Conservation (phyloP, 73 alveolate species). For the Tetrahymena thermophila region DNA sequence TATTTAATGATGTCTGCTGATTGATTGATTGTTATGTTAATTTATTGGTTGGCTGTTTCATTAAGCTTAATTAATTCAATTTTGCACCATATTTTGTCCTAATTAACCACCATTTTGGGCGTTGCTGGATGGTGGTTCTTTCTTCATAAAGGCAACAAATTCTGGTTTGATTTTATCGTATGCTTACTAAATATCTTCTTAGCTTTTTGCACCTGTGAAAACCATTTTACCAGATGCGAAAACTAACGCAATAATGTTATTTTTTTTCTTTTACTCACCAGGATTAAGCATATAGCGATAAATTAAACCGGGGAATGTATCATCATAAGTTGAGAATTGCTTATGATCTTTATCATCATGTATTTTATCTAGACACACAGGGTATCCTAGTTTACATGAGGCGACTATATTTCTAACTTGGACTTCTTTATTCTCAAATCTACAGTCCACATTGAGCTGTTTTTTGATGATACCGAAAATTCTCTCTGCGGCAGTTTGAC, state of each 20-base stretch:
- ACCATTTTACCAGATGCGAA: slow-evolving; percentile 80
- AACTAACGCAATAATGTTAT: slow-evolving; percentile 61
- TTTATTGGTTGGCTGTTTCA: not conserved
- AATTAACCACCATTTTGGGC: not conserved
- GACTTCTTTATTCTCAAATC: slow-evolving; percentile 32
- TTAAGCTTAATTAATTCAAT: too few relatives aligned
- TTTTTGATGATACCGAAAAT: slow-evolving; percentile 54
- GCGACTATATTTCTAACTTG: slow-evolving; percentile 61
- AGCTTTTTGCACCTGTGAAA: slow-evolving; percentile 72
- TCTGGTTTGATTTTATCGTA: slow-evolving; percentile 16
- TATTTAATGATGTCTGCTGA: not conserved
- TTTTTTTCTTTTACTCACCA: slow-evolving; percentile 9
- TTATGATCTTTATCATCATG: not conserved
- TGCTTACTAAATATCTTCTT: slow-evolving; percentile 67
- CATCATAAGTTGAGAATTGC: not conserved
- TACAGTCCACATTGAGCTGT: slow-evolving; percentile 45
- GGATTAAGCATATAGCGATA: not conserved
- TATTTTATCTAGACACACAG: slow-evolving; percentile 48
- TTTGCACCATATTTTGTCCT: too few relatives aligned
- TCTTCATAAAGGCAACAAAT: not conserved
- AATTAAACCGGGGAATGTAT: not conserved
- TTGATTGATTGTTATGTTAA: not conserved
- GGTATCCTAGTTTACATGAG: slow-evolving; percentile 55
- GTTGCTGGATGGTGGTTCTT: not conserved
- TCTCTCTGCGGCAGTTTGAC: slow-evolving; percentile 52